A percentile compares a stretch with the other conserved stretches of the same genome.
phyloP scores from a whole-genome alignment of 2,329 filamentous ascomycete species.

The Stylonectria norvegica region DNA sequence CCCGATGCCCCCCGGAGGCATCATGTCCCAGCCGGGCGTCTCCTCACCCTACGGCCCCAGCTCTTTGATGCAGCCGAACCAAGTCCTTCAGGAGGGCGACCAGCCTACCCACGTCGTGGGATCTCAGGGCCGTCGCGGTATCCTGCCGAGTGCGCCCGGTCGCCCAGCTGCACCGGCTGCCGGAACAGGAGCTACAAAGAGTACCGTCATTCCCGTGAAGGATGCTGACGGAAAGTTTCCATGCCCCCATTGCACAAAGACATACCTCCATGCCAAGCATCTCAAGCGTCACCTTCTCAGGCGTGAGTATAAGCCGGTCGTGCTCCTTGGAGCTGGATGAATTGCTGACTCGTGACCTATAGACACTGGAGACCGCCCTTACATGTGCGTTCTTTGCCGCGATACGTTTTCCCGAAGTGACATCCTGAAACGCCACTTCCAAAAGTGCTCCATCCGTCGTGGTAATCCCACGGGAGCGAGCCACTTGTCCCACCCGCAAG shows the following conservation, averaged over 20 bases:
- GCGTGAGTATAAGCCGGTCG: constrained; percentile 66
- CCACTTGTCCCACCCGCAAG: constrained; percentile 89
- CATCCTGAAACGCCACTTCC: constrained; percentile 97
- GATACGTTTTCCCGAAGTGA: constrained; percentile 98
- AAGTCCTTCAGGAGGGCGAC: constrained; percentile 54
- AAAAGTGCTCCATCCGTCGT: constrained; percentile 95
- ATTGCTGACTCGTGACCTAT: constrained; percentile 27
- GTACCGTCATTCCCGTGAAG: constrained; percentile 82
- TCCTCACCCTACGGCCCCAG: constrained; percentile 59
- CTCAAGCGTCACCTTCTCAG: constrained; percentile 91
- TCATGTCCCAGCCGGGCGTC: constrained; percentile 57
- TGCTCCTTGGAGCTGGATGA: constrained; percentile 26
- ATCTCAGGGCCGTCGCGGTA: constrained; percentile 87
- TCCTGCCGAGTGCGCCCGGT: constrained; percentile 85
- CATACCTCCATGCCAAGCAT: constrained; percentile 95
- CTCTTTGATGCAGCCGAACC: constrained; percentile 54
- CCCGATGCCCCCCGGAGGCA: constrained; percentile 67
- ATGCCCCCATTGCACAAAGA: constrained; percentile 97
- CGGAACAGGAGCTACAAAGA: constrained; percentile 69
- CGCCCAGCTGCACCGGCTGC: constrained; percentile 72
- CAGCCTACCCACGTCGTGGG: constrained; percentile 89
- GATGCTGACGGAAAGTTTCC: constrained; percentile 98
- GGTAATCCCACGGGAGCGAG: constrained; percentile 94
- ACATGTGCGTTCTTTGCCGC: constrained; percentile 96
- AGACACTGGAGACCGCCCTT: constrained; percentile 97